Conservation (phyloP, 805 yeast genomes). For the Candida golubevii region DNA sequence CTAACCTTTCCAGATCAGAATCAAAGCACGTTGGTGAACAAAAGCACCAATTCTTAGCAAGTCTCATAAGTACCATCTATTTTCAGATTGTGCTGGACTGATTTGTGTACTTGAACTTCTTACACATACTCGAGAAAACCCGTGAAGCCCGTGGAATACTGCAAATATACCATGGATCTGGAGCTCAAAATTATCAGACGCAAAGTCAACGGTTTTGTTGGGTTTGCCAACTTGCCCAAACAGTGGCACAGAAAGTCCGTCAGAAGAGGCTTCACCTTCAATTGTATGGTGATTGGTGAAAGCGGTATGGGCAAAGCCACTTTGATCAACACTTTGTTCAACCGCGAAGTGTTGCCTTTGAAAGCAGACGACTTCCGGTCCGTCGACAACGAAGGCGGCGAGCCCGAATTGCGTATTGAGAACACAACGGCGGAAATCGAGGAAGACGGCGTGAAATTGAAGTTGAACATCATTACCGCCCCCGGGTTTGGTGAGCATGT, state of each 20-base stretch:
- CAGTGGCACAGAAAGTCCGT: conserved; percentile 94
- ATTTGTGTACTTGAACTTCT: no score
- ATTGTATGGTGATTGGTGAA: conserved; percentile 87
- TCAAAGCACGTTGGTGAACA: no score
- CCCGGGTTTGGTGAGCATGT: conserved; percentile 94
- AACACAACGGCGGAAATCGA: conserved; percentile 46
- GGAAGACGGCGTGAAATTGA: conserved; percentile 88
- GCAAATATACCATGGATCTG: conserved; percentile 15
- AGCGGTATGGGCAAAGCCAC: conserved; percentile 92
- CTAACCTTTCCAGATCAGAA: no score
- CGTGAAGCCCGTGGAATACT: no score
- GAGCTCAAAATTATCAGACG: conserved; percentile 68
- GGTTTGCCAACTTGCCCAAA: conserved; percentile 95
- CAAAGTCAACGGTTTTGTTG: conserved; percentile 88
- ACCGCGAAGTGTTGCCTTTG: conserved; percentile 30
- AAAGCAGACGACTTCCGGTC: conserved; percentile 5
- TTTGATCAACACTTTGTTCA: conserved; percentile 82
- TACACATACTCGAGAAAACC: no score
- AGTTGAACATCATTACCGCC: conserved; percentile 78
- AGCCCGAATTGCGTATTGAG: conserved; percentile 22
- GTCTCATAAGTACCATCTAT: no score
- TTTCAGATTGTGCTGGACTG: no score
- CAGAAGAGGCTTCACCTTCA: conserved; percentile 70
- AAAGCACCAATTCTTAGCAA: no score
- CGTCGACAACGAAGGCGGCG: conserved; percentile 20